Evolutionary conservation across 2,329 filamentous ascomycete genomes (phyloP), one percentile per base, ranked within the genome.

Genomic region (Penicillium sp.): DNA sequence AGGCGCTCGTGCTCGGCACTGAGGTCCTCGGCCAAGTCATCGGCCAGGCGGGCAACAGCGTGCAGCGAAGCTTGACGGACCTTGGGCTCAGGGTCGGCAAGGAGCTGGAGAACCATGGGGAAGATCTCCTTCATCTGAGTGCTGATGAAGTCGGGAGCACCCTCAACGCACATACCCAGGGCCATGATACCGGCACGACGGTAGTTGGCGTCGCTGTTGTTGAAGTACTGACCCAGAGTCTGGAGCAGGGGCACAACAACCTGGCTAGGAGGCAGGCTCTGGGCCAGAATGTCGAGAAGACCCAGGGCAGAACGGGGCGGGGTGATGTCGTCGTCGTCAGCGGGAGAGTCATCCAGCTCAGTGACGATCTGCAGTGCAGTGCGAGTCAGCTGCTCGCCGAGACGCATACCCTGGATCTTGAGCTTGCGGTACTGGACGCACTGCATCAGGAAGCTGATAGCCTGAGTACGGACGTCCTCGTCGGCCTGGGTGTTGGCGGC

Each of bases 71-170:
- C 92, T 74, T 92, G 90, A 60, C 95, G 88, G 59, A 99, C 95
- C 68, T 88, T 87, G 66, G 87, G 83, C 66, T 96, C 90, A n/a
- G 85, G 82, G 73, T 99, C 95, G 72, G 92, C 76, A 40, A 99
- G 86, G 9, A 98, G 84, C 70, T 87, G 87, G 58, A 97, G 83
- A 59, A 98, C 87, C 67, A 91, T 83, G 50, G 95, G 95, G 75
- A 98, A 86, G 66, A 98, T 89, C 65, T 89, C 85, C 70, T 89
- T 84, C 62, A 98, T 86, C 78, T 99, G 95, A 19, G 93, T 96
- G 64, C 91, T 92, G 71, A 98, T 92, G 78, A 98, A 99, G 76
- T 99, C 95, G 16, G 95, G 95, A 33, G 95, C 94, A 68, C 95
- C 95, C 81, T 98, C 95, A 54, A 96, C 94, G 68, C 91, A 94